Base-by-base conservation (phyloP, 2,329 filamentous ascomycete genomes). In the Ceratocystis colombiana region DNA sequence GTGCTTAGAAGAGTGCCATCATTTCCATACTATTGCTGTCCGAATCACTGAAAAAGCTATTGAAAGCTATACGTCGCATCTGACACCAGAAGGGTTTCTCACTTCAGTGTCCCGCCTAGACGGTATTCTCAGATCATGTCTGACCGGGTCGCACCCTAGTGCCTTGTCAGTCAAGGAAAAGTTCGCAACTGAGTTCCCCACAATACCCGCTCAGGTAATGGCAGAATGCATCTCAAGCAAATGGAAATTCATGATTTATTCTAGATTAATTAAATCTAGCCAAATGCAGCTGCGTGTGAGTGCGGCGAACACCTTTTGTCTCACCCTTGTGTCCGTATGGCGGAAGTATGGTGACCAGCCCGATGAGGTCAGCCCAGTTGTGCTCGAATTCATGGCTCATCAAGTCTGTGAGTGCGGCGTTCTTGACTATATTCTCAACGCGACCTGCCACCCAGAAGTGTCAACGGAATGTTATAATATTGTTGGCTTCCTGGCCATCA, bases 371-470 rank as follows among this genome's bases (percentile, higher is more conserved):
- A 73, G 64, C 69, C 72, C 71, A 2, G 71, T 81, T 1, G 79
- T 89, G 62, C 78, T 93, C 69, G 79, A 82, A 12, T 87, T 88
- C 70, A 77, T 95, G 64, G 84, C 89, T 4, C 78, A 83, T 28
- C 87, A 89, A 69, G 78, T 97, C 44, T 79, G 87, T 17, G 77
- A 80, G 5, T 87, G 88, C 48, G 85, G 86, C 64, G 78, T 97
- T 30, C 83, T 96, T 28, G 85, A 91, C 68, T 97, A 96, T 74
- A 85, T 99, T 59, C 83, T 96, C 64, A 90, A 93, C 1, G 86
- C 93, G 15, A 91, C 91, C 66, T 96, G 93, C 41, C 94, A 97
- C 72, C 90, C 92, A 0, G 91, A 96, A 72, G 84, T 97, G 64
- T 94, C 95, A 22, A 80, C 82, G 45, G 85, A 91, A 70, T 89